These are phyloP conservation scores for Colletotrichum trifolii DNA, from an alignment of 2,329 filamentous ascomycete genomes.

Conservation along the genomic window DNA sequence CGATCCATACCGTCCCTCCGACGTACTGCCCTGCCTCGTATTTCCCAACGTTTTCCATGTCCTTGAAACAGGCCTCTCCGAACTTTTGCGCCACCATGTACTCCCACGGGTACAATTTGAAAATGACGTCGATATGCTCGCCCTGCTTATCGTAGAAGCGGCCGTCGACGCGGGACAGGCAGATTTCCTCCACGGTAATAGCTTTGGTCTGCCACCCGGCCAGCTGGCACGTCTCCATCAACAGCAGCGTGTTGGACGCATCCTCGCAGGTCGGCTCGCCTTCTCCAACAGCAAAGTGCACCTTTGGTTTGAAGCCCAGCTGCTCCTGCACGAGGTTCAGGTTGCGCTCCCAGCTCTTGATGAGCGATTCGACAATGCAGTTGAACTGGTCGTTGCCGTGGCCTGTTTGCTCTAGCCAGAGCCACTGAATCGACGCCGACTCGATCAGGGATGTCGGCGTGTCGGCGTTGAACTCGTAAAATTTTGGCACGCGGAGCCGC, in stretches of 20 bases:
- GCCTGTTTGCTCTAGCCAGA: conserved; percentile 20
- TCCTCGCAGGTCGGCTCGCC: background rate
- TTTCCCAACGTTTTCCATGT: conserved; percentile 10
- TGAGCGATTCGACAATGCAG: background rate
- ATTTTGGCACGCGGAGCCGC: conserved; percentile 10
- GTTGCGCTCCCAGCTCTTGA: conserved; percentile 16
- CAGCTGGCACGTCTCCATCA: conserved; percentile 22
- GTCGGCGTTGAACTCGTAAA: conserved; percentile 27
- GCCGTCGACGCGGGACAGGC: background rate
- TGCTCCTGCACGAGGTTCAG: background rate
- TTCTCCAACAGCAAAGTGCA: conserved; percentile 2
- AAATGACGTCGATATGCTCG: conserved; percentile 12
- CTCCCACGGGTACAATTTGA: conserved; percentile 20
- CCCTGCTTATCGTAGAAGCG: conserved; percentile 5
- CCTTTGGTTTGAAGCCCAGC: conserved; percentile 8
- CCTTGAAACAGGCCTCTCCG: background rate
- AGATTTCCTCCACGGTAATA: conserved; percentile 7
- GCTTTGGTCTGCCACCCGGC: conserved; percentile 9
- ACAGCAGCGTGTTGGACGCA: background rate
- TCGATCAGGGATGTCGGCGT: conserved; percentile 9
- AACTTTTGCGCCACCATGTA: background rate
- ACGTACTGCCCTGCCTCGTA: conserved; percentile 6
- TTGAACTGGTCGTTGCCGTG: conserved; percentile 17
- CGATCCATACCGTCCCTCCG: conserved; percentile 14
- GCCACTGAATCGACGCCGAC: conserved; percentile 14